phyloP scores from a whole-genome alignment of 768 basidiomycete genomes.

The Piloderma croceum region DNA sequence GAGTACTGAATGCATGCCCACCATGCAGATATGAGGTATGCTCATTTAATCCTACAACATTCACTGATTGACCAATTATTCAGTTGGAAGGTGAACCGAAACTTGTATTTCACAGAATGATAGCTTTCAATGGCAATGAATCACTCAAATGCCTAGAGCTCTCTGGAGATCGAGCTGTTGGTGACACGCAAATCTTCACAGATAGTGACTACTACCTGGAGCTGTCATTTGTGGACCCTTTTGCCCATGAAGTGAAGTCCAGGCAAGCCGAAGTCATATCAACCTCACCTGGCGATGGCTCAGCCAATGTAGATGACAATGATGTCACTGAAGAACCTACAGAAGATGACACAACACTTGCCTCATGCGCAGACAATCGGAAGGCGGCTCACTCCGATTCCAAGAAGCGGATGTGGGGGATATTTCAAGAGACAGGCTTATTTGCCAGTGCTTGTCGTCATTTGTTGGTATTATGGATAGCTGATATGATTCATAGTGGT shows the following conservation, averaged over 20 bases:
- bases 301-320: slow-evolving; percentile 14
- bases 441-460: slow-evolving; percentile 33
- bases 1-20: slow-evolving; percentile 29
- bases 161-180: slow-evolving; percentile 11
- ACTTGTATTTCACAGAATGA: slow-evolving; percentile 19
- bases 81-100: slow-evolving; percentile 26
- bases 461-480: slow-evolving; percentile 23
- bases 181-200: slow-evolving; percentile 14
- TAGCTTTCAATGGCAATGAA: slow-evolving; percentile 30
- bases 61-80: background rate
- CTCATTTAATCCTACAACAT: background rate
- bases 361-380: slow-evolving; percentile 26
- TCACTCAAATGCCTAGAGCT: slow-evolving; percentile 26
- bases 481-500: slow-evolving; percentile 31
- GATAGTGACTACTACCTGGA: slow-evolving; percentile 24
- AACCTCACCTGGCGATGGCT: slow-evolving; percentile 7
- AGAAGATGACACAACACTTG: background rate
- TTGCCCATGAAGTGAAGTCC: slow-evolving; percentile 24
- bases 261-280: too few species aligned
- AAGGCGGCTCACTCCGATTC: slow-evolving; percentile 23
- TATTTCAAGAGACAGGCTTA: slow-evolving; percentile 33
- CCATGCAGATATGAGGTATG: slow-evolving; percentile 31
- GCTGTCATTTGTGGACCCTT: slow-evolving; percentile 21
- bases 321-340: slow-evolving; percentile 2
- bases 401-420: slow-evolving; percentile 27